A percentile compares a stretch with the other conserved stretches of the same genome.
These are phyloP conservation scores for Aureobasidium sp. DNA, from an alignment of 2,329 filamentous ascomycete genomes.

Conservation along the genomic window DNA sequence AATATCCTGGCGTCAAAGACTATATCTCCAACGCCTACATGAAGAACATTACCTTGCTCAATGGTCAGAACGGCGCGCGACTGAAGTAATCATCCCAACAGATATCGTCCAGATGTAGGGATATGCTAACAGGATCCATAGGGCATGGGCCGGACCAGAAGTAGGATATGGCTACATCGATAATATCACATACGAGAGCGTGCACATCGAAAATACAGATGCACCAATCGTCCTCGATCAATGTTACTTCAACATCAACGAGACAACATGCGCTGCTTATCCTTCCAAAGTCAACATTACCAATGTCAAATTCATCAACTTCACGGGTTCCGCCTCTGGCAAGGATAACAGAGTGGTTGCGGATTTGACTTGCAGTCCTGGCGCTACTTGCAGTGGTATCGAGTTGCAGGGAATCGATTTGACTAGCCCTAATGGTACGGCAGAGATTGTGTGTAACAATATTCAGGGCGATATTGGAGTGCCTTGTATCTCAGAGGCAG, in stretches of 20 bases:
- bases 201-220: constrained; percentile 53
- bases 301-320: constrained; percentile 53
- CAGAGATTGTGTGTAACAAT: constrained; percentile 17
- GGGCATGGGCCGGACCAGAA: constrained; percentile 51
- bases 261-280: constrained; percentile 45
- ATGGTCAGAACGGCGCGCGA: constrained; percentile 47
- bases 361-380: constrained; percentile 50
- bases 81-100: constrained; percentile 37
- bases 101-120: background rate
- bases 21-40: constrained; percentile 44
- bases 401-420: constrained; percentile 50
- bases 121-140: background rate
- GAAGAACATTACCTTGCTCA: constrained; percentile 39
- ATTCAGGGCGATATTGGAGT: constrained; percentile 23
- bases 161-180: constrained; percentile 55
- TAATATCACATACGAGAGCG: constrained; percentile 57
- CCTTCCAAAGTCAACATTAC: constrained; percentile 54
- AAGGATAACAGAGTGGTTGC: constrained; percentile 50
- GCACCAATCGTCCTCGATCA: constrained; percentile 53
- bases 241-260: constrained; percentile 55
- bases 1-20: constrained; percentile 45
- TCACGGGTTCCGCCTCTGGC: constrained; percentile 51
- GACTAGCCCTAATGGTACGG: constrained; percentile 41
- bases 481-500: constrained; percentile 32
- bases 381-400: constrained; percentile 52